Evolutionary conservation across 345 rosid genomes (phyloP), one percentile per base, ranked within the genome.

Genomic region (Draba incana): DNA sequence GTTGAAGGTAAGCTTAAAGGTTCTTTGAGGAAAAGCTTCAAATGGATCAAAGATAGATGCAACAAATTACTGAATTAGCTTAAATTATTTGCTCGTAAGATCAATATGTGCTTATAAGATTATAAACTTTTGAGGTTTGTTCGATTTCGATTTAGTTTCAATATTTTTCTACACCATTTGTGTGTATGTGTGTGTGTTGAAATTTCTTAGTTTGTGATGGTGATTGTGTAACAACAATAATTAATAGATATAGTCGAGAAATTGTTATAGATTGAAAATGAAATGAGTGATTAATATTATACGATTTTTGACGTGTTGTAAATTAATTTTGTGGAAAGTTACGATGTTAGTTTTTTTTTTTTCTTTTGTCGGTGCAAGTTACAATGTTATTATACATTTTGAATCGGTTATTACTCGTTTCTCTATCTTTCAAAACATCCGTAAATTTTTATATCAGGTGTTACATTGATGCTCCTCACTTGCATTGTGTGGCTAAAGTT

Each of bases 401-500:
- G 8, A 24, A 58, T n/a, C n/a, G n/a, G n/a, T n/a, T n/a, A n/a
- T n/a, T n/a, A n/a, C n/a, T n/a, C n/a, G n/a, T n/a, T n/a, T n/a
- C n/a, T n/a, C n/a, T n/a, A n/a, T n/a, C n/a, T n/a, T n/a, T n/a
- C n/a, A n/a, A n/a, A n/a, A n/a, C n/a, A n/a, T n/a, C n/a, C n/a
- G n/a, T n/a, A n/a, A n/a, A n/a, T n/a, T n/a, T n/a, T n/a, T n/a
- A n/a, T 86, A 56, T 92, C 92, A 27, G 99, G 98, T 55, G 85
- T 83, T 57, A 82, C 97, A 0, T 77, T 94, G 84, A 94, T 94
- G 99, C 88, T 89, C 46, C 82, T 94, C 77, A 79, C 99, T 70
- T 89, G 98, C 81, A 86, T 94, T 52, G 99, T 92, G 72, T 94
- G 99, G 98, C 70, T 94, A 53, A 94, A 94, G 80, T 71, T 92